Evolutionary conservation across 345 rosid genomes (phyloP).

Genomic region (Bretschneidera sinensis): DNA sequence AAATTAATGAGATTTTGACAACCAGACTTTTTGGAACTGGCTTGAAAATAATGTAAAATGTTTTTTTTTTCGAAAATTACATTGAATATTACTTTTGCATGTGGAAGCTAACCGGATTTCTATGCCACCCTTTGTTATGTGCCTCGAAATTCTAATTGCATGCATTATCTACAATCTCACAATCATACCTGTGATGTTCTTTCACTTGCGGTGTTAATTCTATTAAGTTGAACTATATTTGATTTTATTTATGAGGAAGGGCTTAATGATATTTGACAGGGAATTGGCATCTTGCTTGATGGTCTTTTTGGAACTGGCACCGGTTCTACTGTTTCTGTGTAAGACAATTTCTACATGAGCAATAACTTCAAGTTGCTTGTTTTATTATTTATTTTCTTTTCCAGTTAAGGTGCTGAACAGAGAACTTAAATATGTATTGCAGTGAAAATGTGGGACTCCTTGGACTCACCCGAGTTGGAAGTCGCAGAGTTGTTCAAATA

Average conservation of each 20-base stretch:
- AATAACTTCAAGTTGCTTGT: constrained; percentile 5
- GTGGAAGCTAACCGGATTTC: too few species aligned
- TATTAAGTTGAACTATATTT: neutral
- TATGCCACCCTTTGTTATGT: too few species aligned
- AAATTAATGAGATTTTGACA: too few species aligned
- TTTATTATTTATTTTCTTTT: neutral
- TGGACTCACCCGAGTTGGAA: constrained; percentile 91
- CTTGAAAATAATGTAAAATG: too few species aligned
- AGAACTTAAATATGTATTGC: constrained; percentile 17
- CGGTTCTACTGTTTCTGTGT: constrained; percentile 94
- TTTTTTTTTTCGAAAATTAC: too few species aligned
- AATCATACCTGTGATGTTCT: too few species aligned
- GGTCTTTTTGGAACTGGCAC: constrained; percentile 95
- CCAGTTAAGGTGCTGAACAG: constrained; percentile 1
- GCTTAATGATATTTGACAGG: constrained; percentile 32
- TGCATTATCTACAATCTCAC: too few species aligned
- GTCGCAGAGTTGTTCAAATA: constrained; percentile 94
- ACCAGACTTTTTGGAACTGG: too few species aligned
- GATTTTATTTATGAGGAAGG: neutral
- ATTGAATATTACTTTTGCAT: too few species aligned
- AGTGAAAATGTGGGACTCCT: constrained; percentile 97
- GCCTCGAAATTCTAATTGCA: too few species aligned
- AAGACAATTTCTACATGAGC: constrained; percentile 26
- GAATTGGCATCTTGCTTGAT: constrained; percentile 81
- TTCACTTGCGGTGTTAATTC: too few species aligned